A percentile compares a stretch with the other conserved stretches of the same genome.
Evolutionary conservation across 768 basidiomycete species (phyloP).

Genomic region (Candolleomyces efflorescens): DNA sequence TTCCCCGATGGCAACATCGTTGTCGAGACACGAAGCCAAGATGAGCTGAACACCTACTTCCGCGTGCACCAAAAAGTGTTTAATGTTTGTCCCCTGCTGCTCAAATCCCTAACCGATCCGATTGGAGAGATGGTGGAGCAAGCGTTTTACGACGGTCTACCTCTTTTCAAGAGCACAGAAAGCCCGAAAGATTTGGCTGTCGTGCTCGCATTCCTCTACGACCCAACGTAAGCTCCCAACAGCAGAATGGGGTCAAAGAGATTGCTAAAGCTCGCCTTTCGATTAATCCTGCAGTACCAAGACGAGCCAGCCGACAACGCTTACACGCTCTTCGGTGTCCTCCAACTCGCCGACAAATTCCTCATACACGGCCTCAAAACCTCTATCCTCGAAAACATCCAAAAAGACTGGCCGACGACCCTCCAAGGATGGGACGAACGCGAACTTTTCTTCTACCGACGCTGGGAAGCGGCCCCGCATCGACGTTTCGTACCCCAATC

Average conservation of each 20-base stretch:
- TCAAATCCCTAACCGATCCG: background rate
- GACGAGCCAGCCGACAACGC: too few species aligned
- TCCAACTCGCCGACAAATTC: background rate
- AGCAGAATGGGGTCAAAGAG: background rate
- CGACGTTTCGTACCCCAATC: background rate
- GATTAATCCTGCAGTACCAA: background rate
- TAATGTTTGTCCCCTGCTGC: background rate
- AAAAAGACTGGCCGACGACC: background rate
- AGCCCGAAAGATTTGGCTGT: background rate
- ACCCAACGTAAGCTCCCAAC: background rate
- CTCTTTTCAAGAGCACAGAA: background rate
- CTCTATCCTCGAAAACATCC: background rate
- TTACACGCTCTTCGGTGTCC: background rate
- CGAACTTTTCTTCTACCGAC: background rate
- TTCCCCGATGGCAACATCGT: background rate
- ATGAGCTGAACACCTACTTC: background rate
- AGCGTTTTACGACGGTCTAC: background rate
- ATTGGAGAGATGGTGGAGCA: background rate
- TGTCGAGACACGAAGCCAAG: background rate
- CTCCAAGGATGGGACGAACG: slow-evolving; percentile 1
- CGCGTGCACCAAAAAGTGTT: background rate
- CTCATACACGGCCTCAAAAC: background rate
- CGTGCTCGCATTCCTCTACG: background rate
- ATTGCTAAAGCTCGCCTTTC: background rate
- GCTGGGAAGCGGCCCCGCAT: background rate